These are phyloP conservation scores for Tulasnella sp. DNA, from an alignment of 768 basidiomycete genomes.

Conservation along the genomic window DNA sequence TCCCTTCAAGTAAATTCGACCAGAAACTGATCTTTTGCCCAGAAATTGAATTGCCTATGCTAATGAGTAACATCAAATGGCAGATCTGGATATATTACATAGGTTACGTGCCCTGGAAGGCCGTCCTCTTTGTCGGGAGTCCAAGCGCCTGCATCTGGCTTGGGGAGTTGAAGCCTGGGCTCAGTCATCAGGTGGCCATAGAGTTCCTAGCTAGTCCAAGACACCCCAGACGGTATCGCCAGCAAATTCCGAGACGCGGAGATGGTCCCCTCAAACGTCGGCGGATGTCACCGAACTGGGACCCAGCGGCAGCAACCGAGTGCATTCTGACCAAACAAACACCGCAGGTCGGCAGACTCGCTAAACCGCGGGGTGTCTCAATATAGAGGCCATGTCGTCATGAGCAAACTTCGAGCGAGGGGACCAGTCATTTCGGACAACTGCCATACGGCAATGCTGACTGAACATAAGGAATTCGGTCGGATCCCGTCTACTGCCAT, in stretches of 20 bases:
- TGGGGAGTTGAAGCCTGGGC: not conserved
- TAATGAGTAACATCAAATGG: not conserved
- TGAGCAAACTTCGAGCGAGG: not conserved
- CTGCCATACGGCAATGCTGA: not conserved
- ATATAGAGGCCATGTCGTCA: not conserved
- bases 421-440: not conserved
- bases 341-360: not conserved
- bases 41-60: not conserved
- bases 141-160: not conserved
- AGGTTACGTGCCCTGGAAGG: not conserved
- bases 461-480: too few species aligned
- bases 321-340: not conserved
- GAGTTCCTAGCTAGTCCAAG: not conserved
- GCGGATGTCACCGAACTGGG: too few species aligned
- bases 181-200: not conserved
- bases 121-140: not conserved
- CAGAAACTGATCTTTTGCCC: not conserved
- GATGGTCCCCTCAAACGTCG: too few species aligned
- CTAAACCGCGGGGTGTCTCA: not conserved
- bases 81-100: not conserved
- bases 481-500: too few species aligned
- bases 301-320: not conserved
- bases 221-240: too few species aligned
- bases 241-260: too few species aligned
- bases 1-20: not conserved